phyloP scores from a whole-genome alignment of 441 rosid genomes.

The Erodium texanum region DNA sequence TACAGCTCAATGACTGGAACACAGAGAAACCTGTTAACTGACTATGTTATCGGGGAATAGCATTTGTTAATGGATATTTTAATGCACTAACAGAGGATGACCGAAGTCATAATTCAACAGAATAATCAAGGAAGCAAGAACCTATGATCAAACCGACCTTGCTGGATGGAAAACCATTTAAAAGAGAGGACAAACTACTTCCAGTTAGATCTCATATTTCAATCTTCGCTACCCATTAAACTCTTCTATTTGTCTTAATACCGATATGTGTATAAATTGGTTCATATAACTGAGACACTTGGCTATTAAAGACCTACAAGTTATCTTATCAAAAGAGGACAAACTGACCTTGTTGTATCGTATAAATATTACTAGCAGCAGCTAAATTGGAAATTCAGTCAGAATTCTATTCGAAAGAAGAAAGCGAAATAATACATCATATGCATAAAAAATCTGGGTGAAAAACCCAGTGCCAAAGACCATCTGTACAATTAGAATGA shows the following conservation, averaged over 20 bases:
- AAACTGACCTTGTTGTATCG: background rate
- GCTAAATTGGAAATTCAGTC: background rate
- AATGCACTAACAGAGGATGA: background rate
- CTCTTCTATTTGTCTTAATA: background rate
- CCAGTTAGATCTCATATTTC: background rate
- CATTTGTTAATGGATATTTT: background rate
- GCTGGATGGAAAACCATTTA: background rate
- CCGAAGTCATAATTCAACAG: background rate
- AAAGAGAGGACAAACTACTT: background rate
- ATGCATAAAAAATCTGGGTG: background rate
- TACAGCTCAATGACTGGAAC: background rate
- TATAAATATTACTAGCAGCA: background rate
- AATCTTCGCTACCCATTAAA: background rate
- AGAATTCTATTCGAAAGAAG: background rate
- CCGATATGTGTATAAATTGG: background rate
- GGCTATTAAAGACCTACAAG: background rate
- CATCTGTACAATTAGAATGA: no score
- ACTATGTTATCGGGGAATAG: background rate
- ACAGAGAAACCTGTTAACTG: constrained; percentile 1
- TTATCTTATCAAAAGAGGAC: background rate
- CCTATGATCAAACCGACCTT: background rate
- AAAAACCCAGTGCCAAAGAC: background rate
- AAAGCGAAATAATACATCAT: background rate
- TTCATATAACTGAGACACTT: background rate
- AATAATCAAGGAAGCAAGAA: background rate